Evolutionary conservation across 2,329 filamentous ascomycete species (phyloP), one percentile per base, ranked within the genome.

Genomic region (Penicillium fuscoglaucum): DNA sequence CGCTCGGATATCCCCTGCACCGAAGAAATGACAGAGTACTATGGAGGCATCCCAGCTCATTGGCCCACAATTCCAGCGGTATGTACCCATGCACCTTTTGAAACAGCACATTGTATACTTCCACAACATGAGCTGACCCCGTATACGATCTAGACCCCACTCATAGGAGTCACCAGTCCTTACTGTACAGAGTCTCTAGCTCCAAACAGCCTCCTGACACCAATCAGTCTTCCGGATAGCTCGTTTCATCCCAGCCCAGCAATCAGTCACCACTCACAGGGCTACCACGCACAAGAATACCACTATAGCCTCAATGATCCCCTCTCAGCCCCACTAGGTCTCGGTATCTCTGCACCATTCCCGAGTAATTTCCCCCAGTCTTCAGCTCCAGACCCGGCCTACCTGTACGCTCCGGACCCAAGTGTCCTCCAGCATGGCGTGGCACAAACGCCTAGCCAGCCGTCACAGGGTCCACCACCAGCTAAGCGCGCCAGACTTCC

Each of bases 201-300:
- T 45, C 68, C 67, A 57, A 57, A 71, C 40, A 55, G 61, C 53
- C 66, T 75, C 45, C 62, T 76, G 41, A 77, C 75, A 4, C 75
- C 76, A 33, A 71, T 76, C 62, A 77, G 75, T 55, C 68, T 78
- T 15, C 68, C 73, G 3, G 74, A 76, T 56, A 72, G 57, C 62
- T 68, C 71, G 35, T 73, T 74, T 55, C 64, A 67, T 50, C 68
- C 71, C 4, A 77, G 73, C 49, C 73, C 76, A 31, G 70, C 68
- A 15, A 60, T 76, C 55, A 74, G 70, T 54, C 70, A 74, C 49
- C 73, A 73, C 39, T 74, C 73, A 17, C 74, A 61, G 24, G 64
- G 64, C 15, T 67, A 61, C 40, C 12, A 21, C 26, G 12, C 50
- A 2, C 61, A 71, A 58, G 75, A 76, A 17, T 74, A 72, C 48